Base-by-base conservation (phyloP, 1,284 basidiomycete species). In the Porodaedalea pini region DNA sequence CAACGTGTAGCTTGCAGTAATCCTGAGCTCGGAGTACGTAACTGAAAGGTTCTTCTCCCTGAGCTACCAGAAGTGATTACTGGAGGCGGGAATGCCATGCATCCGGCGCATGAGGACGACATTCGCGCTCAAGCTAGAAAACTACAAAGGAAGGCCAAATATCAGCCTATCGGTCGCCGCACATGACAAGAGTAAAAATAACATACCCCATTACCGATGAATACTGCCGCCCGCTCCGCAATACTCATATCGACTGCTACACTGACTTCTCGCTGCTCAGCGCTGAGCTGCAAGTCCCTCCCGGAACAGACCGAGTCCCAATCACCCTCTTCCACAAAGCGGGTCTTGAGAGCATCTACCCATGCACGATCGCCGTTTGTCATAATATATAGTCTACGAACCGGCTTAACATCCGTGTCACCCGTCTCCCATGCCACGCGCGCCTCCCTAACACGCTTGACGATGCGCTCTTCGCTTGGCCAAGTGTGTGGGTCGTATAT, bases 381-480 rank as follows among this genome's bases (percentile, higher is more conserved):
- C 65, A 75, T 65, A 47, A 76, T 63, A 61, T 72, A 75, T 19
- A 75, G 61, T 8, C 65, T 54, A 44, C 61, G 55, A 23, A 74
- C 52, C 41, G 27, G 27, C 11, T 54, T 11, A 8, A 21, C 40
- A 13, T 10, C 25, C 65, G 13, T n/a, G 36, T 37, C 8, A 37
- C 21, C 43, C 10, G 13, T 10, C 21, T 13, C 17, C 43, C 21
- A 45, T 23, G 7, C 63, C 63, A n/a, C 62, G 59, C 54, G 60
- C 25, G 82, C 70, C 36, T 74, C 65, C n/a, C 66, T 64, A 1
- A 81, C 73, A 41, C 70, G 71, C 37, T 66, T 61, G 23, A 75
- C 76, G 59, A 83, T 79, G 54, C 78, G 71, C n/a, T 75, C 68
- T 15, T 68, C 67, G 2, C 67, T 65, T 0, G 78, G 79, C 58